phyloP scores from a whole-genome alignment of 345 rosid genomes.

The Carallia brachiata region DNA sequence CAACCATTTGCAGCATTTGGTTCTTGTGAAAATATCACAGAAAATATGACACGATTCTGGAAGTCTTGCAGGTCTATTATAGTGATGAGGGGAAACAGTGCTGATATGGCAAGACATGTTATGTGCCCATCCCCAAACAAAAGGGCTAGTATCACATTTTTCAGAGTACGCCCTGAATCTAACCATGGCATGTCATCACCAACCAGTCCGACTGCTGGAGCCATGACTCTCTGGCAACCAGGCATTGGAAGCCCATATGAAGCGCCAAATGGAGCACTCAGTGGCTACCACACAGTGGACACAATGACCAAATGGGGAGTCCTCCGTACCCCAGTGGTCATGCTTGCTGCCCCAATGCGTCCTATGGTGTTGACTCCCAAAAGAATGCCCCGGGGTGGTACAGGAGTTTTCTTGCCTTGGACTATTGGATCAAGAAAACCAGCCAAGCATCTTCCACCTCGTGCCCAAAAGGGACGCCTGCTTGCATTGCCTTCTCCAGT shows the following conservation, averaged over 20 bases:
- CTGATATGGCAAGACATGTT: conserved; percentile 2
- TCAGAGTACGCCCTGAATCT: conserved; percentile 60
- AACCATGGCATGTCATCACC: conserved; percentile 47
- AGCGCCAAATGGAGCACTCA: conserved; percentile 35
- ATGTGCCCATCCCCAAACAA: conserved; percentile 39
- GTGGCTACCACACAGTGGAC: conserved; percentile 44
- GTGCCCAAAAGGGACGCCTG: conserved; percentile 65
- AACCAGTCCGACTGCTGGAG: conserved; percentile 49
- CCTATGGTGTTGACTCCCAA: conserved; percentile 53
- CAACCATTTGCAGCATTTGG: background rate
- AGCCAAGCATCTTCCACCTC: conserved; percentile 81
- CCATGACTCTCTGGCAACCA: conserved; percentile 70
- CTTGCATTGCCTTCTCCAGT: conserved; percentile 41
- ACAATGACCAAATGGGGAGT: conserved; percentile 48
- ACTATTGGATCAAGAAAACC: conserved; percentile 59
- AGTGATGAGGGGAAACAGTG: conserved; percentile 6
- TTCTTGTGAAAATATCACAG: background rate
- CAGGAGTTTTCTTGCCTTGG: conserved; percentile 98
- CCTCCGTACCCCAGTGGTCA: conserved; percentile 51
- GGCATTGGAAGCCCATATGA: conserved; percentile 42
- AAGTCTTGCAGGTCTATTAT: conserved; percentile 3
- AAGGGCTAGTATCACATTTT: conserved; percentile 80
- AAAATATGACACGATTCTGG: background rate
- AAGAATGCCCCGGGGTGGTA: conserved; percentile 46
- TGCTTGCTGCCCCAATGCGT: conserved; percentile 65